Evolutionary conservation across 805 yeast species (phyloP).

Genomic region (Cyberlindnera euphorbiiphila): DNA sequence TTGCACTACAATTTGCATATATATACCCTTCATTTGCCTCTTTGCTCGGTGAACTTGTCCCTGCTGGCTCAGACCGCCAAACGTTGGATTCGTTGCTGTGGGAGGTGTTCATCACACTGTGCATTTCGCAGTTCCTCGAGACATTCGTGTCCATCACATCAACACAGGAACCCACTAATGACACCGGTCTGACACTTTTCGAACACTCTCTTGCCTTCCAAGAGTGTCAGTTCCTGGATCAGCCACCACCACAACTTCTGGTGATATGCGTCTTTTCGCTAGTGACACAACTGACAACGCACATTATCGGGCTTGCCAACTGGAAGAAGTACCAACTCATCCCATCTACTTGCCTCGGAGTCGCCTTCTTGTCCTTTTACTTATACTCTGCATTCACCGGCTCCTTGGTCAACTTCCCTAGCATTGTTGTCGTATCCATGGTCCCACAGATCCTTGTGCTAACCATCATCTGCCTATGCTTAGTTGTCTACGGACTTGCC

Average conservation of each 20-base stretch:
- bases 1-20: constrained; percentile 11
- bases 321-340: constrained; percentile 53
- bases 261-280: constrained; percentile 53
- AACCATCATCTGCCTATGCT: constrained; percentile 47
- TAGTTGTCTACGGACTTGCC: constrained; percentile 53
- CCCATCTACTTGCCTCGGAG: constrained; percentile 59
- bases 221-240: constrained; percentile 51
- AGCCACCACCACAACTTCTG: constrained; percentile 52
- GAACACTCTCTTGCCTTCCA: constrained; percentile 76
- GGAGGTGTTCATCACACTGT: constrained; percentile 58
- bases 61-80: constrained; percentile 5
- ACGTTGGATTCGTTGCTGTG: constrained; percentile 42
- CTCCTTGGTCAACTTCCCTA: constrained; percentile 46
- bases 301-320: constrained; percentile 55
- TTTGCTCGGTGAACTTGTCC: constrained; percentile 5
- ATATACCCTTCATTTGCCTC: constrained; percentile 3
- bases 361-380: constrained; percentile 46
- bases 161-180: constrained; percentile 55
- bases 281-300: constrained; percentile 56
- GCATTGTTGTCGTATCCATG: constrained; percentile 53
- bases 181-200: constrained; percentile 66
- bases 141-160: constrained; percentile 57
- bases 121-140: constrained; percentile 62
- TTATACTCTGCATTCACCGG: constrained; percentile 39
- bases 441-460: constrained; percentile 62